phyloP scores from a whole-genome alignment of 2,329 filamentous ascomycete genomes.

The Sporothrix brasiliensis region DNA sequence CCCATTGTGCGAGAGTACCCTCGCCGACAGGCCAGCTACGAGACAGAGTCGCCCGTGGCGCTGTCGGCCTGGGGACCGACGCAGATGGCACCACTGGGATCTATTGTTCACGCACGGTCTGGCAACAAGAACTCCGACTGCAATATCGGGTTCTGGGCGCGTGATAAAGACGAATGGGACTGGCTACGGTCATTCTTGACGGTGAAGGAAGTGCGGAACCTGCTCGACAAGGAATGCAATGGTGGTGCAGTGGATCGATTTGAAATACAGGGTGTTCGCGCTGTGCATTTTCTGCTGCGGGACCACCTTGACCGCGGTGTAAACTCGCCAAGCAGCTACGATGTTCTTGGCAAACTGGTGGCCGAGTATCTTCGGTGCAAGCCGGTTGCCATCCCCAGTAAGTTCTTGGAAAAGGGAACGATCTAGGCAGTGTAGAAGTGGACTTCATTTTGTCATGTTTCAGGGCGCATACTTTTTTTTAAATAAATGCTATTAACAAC shows the following conservation, averaged over 20 bases:
- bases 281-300: conserved; percentile 46
- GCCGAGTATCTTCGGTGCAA: conserved; percentile 47
- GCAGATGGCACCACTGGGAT: conserved; percentile 40
- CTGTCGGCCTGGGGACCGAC: conserved; percentile 38
- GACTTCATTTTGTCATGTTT: too few relatives aligned
- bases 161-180: conserved; percentile 46
- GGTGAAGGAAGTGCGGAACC: conserved; percentile 32
- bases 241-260: conserved; percentile 35
- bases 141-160: conserved; percentile 49
- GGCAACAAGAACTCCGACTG: conserved; percentile 47
- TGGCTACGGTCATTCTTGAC: conserved; percentile 48
- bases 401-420: not conserved
- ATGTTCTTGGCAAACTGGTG: conserved; percentile 52
- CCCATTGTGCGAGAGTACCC: conserved; percentile 35
- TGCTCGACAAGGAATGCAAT: conserved; percentile 36
- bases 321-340: conserved; percentile 48
- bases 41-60: conserved; percentile 33
- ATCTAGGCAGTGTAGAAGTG: not conserved
- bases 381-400: not conserved
- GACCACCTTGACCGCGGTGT: conserved; percentile 52
- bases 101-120: conserved; percentile 44
- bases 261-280: conserved; percentile 31
- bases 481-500: not conserved
- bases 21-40: conserved; percentile 36
- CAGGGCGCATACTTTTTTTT: not conserved